These are phyloP conservation scores for Malassezia vespertilionis DNA, from an alignment of 1,284 basidiomycete species.

Conservation along the genomic window DNA sequence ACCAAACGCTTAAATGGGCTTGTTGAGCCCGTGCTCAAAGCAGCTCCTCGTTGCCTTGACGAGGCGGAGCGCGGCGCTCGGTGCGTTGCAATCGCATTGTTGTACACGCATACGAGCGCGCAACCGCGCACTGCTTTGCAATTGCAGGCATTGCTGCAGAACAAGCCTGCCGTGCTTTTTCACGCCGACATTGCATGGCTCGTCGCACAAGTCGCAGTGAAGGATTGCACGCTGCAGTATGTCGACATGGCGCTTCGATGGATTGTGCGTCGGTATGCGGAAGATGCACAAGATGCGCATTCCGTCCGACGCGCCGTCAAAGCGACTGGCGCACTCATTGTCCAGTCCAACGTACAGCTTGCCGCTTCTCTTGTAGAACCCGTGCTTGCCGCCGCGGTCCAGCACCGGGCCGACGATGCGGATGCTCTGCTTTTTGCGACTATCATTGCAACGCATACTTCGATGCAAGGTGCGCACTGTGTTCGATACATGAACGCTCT, in stretches of 20 bases:
- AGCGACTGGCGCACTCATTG: conserved; percentile 11
- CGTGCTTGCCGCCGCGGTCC: conserved; percentile 58
- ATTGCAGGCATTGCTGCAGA: no score
- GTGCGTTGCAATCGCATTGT: no score
- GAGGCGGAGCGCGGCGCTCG: no score
- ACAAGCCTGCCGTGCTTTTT: no score
- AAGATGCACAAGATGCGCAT: conserved; percentile 36
- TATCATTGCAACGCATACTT: conserved; percentile 36
- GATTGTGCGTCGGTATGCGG: conserved; percentile 48
- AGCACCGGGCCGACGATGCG: conserved; percentile 53
- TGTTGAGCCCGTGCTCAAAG: no score
- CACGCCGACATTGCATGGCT: background rate
- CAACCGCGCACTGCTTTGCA: no score
- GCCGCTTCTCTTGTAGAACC: conserved; percentile 60
- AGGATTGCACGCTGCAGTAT: no score
- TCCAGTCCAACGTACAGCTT: background rate
- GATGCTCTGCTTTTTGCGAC: conserved; percentile 53
- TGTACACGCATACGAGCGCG: no score
- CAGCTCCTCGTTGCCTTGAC: no score
- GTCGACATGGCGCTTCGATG: conserved; percentile 21
- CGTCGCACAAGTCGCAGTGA: background rate
- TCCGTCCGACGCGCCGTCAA: conserved; percentile 18
- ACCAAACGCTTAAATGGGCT: no score
- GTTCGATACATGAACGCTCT: conserved; percentile 25
- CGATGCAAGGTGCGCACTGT: conserved; percentile 14